These are phyloP conservation scores for Fistulinella prunicolor DNA, from an alignment of 768 basidiomycete genomes.

Conservation along the genomic window DNA sequence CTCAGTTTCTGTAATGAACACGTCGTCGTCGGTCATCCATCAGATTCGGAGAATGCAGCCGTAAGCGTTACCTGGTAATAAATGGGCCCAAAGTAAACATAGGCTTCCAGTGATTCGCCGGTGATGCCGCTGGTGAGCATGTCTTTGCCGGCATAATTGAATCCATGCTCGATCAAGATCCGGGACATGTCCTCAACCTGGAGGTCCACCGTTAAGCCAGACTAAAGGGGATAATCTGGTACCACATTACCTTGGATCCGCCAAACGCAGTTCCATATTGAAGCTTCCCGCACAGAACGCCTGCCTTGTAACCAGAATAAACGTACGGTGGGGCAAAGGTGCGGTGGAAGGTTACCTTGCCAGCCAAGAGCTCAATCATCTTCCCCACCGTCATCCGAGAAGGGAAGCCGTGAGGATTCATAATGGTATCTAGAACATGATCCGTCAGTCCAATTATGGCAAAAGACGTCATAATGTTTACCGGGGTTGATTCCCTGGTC, in stretches of 20 bases:
- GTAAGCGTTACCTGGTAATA: conserved; percentile 78
- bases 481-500: conserved; percentile 94
- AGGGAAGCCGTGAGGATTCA: conserved; percentile 99
- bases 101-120: conserved; percentile 93
- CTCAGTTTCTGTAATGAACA: conserved; percentile 91
- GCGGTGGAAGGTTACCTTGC: conserved; percentile 59
- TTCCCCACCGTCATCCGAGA: conserved; percentile 99
- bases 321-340: not conserved
- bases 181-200: conserved; percentile 98
- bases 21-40: too few species aligned
- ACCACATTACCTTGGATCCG: conserved; percentile 75
- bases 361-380: conserved; percentile 97
- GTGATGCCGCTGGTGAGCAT: conserved; percentile 98
- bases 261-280: conserved; percentile 97
- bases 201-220: conserved; percentile 8
- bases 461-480: conserved; percentile 30
- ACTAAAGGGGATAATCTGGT: not conserved
- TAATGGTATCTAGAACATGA: conserved; percentile 79
- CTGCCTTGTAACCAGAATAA: conserved; percentile 54
- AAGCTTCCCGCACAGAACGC: conserved; percentile 83
- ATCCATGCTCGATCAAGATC: conserved; percentile 91
- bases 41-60: conserved; percentile 5
- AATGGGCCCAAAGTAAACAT: conserved; percentile 98
- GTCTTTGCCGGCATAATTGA: conserved; percentile 98
- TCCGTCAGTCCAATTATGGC: conserved; percentile 10